Evolutionary conservation across 2,329 filamentous ascomycete genomes (phyloP).

Genomic region (Calonectria montana): DNA sequence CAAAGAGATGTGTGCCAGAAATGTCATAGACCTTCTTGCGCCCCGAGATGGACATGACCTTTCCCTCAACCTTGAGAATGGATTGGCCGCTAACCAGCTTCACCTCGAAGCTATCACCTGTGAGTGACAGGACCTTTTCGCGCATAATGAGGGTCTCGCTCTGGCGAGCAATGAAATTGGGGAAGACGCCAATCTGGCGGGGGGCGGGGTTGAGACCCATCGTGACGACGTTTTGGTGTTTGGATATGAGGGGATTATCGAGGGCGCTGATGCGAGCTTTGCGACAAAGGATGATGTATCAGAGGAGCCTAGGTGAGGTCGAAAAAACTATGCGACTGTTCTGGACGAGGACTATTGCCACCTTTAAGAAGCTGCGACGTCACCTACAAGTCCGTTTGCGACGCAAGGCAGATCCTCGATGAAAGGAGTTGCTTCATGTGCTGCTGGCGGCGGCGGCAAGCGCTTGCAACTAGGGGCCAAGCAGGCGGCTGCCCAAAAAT

Average conservation of each 20-base stretch:
- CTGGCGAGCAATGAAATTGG: constrained; percentile 50
- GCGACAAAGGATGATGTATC: not conserved
- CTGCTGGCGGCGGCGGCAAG: not conserved
- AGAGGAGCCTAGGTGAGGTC: not conserved
- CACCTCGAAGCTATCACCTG: constrained; percentile 74
- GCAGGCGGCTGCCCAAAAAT: not conserved
- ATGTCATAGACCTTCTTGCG: constrained; percentile 68
- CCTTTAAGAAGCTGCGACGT: not conserved
- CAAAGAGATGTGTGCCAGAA: constrained; percentile 66
- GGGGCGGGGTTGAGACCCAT: constrained; percentile 42
- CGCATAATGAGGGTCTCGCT: constrained; percentile 66
- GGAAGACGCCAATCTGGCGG: constrained; percentile 54
- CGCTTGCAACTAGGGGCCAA: not conserved
- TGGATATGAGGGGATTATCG: not conserved
- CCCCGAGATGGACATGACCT: constrained; percentile 62
- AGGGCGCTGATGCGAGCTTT: not conserved
- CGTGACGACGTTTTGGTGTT: not conserved
- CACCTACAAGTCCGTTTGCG: not conserved
- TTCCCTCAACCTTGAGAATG: constrained; percentile 67
- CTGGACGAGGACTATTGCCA: not conserved
- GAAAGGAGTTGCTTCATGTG: not conserved
- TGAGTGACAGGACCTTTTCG: constrained; percentile 71
- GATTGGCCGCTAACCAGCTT: constrained; percentile 64
- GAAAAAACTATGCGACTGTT: not conserved
- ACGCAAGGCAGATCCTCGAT: not conserved